These are phyloP conservation scores for Nakazawaea pomicola DNA, from an alignment of 805 yeast species.

Conservation along the genomic window DNA sequence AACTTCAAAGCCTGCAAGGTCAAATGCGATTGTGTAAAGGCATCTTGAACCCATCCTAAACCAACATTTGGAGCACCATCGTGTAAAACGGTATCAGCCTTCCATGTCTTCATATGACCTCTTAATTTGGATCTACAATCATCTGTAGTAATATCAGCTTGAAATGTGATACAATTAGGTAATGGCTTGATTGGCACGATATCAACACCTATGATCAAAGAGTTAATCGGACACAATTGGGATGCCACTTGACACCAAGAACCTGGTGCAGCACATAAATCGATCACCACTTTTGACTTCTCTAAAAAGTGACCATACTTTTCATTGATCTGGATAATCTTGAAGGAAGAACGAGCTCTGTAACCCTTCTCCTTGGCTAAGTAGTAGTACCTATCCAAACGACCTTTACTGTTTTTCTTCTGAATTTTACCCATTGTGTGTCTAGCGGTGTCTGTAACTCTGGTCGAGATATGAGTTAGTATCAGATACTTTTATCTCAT, in stretches of 20 bases:
- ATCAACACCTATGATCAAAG: constrained; percentile 97
- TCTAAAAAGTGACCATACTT: constrained; percentile 94
- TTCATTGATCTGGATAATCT: constrained; percentile 90
- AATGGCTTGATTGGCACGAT: constrained; percentile 95
- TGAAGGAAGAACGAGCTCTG: constrained; percentile 98
- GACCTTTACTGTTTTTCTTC: constrained; percentile 96
- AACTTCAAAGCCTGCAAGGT: constrained; percentile 89
- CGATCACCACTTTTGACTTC: constrained; percentile 92
- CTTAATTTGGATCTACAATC: constrained; percentile 93
- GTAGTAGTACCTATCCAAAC: constrained; percentile 95
- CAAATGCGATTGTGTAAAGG: constrained; percentile 94
- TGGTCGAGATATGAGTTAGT: no score
- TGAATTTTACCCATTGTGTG: constrained; percentile 78
- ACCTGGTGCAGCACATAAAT: constrained; percentile 99
- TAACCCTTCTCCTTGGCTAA: constrained; percentile 98
- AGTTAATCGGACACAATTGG: constrained; percentile 85
- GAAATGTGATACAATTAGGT: constrained; percentile 92
- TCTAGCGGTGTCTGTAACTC: neutral
- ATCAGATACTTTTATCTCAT: constrained; percentile 11
- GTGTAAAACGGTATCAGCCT: constrained; percentile 95
- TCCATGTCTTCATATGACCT: constrained; percentile 98
- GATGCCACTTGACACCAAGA: constrained; percentile 99
- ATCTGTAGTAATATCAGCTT: constrained; percentile 95
- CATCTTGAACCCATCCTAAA: constrained; percentile 99
- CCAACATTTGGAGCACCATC: constrained; percentile 99